Conservation (phyloP, 1,284 basidiomycete species). For the Vanrija sp. region DNA sequence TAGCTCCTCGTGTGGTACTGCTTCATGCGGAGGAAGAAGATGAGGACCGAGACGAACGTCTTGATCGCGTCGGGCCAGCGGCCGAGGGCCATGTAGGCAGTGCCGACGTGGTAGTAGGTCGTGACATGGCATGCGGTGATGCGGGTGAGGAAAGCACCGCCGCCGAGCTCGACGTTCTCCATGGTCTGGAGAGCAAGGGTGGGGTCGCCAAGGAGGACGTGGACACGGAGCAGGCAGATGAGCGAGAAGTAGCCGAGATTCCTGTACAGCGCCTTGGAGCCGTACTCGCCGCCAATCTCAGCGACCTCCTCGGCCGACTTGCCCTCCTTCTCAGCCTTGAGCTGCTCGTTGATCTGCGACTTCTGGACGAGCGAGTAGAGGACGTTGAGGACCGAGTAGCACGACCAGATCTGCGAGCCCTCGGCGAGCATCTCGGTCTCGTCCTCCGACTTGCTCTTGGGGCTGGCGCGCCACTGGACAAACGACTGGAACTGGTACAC, state of each 20-base stretch:
- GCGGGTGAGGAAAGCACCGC: constrained; percentile 73
- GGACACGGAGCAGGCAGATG: constrained; percentile 90
- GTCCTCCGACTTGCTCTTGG: constrained; percentile 81
- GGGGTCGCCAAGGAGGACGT: constrained; percentile 93
- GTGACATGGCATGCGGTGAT: constrained; percentile 88
- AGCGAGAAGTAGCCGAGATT: constrained; percentile 98
- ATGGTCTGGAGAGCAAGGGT: constrained; percentile 85
- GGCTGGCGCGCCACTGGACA: constrained; percentile 83
- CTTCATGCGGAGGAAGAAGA: constrained; percentile 86
- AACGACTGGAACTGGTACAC: constrained; percentile 99
- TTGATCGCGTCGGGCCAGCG: constrained; percentile 94
- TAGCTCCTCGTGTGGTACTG: constrained; percentile 95
- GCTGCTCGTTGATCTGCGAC: constrained; percentile 89
- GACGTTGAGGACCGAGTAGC: constrained; percentile 95
- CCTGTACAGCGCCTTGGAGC: constrained; percentile 81
- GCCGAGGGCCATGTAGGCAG: constrained; percentile 92
- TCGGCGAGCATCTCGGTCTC: constrained; percentile 73
- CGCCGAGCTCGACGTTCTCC: constrained; percentile 85
- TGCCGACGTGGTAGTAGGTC: constrained; percentile 85
- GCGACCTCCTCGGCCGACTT: constrained; percentile 75
- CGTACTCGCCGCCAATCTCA: constrained; percentile 87
- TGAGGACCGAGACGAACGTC: constrained; percentile 85
- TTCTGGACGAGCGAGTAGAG: constrained; percentile 98
- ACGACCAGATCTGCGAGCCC: constrained; percentile 85
- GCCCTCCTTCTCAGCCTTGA: constrained; percentile 73